Percentiles rank a stretch among this genome's conserved stretches.
Evolutionary conservation across 495 filamentous ascomycete genomes (phyloP).

Genomic region (Chaetomium tenue): DNA sequence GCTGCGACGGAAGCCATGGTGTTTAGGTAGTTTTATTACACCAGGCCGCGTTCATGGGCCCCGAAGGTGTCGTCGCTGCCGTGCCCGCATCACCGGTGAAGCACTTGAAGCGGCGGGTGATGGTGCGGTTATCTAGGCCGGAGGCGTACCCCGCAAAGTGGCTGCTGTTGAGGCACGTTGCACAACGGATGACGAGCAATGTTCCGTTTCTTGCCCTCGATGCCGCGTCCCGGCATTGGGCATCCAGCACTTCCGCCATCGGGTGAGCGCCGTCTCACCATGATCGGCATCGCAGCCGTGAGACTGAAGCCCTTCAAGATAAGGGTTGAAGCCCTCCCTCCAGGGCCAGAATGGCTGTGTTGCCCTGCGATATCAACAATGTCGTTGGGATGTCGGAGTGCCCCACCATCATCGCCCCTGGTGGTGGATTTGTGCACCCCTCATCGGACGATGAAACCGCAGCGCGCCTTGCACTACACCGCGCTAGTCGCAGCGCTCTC

Average conservation of each 20-base stretch:
- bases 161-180: conserved; percentile 24
- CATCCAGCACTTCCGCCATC: neutral
- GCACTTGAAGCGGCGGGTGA: conserved; percentile 1
- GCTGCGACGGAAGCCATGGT: neutral
- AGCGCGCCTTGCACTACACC: neutral
- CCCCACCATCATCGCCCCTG: neutral
- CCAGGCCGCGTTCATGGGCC: neutral
- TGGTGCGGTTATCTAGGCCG: conserved; percentile 3
- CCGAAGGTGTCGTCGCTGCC: conserved; percentile 1
- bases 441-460: conserved; percentile 1
- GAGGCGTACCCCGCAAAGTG: conserved; percentile 20
- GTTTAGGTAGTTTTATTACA: neutral
- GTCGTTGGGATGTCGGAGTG: neutral
- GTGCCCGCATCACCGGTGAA: conserved; percentile 10
- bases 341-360: neutral
- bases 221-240: neutral
- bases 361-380: conserved; percentile 6
- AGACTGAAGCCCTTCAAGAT: neutral
- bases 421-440: neutral
- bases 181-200: conserved; percentile 17
- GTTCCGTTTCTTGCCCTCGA: neutral
- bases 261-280: neutral
- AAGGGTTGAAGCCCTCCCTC: neutral
- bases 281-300: neutral
- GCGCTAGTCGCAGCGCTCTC: conserved; percentile 1